Percentiles rank a stretch among this genome's conserved stretches.
phyloP scores from a whole-genome alignment of 805 yeast genomes.

The Kodamaea neixiangensis region DNA sequence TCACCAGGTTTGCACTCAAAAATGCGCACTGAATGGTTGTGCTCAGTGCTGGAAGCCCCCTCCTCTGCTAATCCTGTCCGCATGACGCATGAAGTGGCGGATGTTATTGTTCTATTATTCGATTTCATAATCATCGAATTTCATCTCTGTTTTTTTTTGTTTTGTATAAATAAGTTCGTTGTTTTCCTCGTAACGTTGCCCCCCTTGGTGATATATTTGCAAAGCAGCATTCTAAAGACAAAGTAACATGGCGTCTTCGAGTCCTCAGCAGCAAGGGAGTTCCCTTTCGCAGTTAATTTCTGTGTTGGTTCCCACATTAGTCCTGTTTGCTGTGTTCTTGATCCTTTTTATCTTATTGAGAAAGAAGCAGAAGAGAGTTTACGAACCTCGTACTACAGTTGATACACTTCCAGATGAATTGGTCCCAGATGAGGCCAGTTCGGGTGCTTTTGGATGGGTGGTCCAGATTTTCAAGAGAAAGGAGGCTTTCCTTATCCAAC shows the following conservation, averaged over 20 bases:
- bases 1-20: not conserved
- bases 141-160: conserved; percentile 5
- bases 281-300: conserved; percentile 54
- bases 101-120: conserved; percentile 1
- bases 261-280: conserved; percentile 11
- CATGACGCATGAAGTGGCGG: not conserved
- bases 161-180: conserved; percentile 7
- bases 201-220: not conserved
- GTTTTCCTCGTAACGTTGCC: not conserved
- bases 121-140: conserved; percentile 1
- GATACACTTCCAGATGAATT: conserved; percentile 48
- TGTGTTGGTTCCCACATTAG: conserved; percentile 45
- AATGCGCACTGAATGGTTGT: too few relatives aligned
- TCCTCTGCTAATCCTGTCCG: not conserved
- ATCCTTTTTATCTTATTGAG: conserved; percentile 42
- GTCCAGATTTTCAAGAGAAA: conserved; percentile 52
- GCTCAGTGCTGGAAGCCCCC: too few relatives aligned
- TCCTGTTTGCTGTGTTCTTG: conserved; percentile 44
- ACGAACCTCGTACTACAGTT: conserved; percentile 52
- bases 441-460: conserved; percentile 58
- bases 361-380: conserved; percentile 48
- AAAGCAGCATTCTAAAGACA: not conserved
- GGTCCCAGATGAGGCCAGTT: conserved; percentile 44
- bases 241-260: conserved; percentile 7
- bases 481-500: conserved; percentile 64